Evolutionary conservation across 2,329 filamentous ascomycete species (phyloP).

Genomic region (Neonectria sp.): DNA sequence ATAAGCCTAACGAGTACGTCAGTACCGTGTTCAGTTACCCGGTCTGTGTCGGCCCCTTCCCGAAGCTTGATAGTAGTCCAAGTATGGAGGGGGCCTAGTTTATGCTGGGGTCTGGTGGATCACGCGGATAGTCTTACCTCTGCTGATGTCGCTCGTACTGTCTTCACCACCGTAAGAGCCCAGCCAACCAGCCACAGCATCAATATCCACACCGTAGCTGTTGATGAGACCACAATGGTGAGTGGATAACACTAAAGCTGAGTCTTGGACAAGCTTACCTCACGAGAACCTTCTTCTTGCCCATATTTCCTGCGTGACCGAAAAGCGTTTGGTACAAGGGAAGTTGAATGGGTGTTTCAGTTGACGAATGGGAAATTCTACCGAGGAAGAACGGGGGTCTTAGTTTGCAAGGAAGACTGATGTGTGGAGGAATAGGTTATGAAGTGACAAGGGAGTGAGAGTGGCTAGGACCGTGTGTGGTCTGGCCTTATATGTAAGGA

Average conservation of each 20-base stretch:
- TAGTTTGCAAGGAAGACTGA: neutral
- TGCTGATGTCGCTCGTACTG: constrained; percentile 80
- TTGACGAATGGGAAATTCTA: neutral
- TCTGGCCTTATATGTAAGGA: constrained; percentile 5
- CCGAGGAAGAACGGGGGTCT: no score
- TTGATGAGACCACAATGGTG: neutral
- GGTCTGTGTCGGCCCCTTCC: no score
- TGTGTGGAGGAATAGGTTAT: neutral
- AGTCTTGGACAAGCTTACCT: constrained; percentile 16
- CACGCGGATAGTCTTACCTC: constrained; percentile 63
- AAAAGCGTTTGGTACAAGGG: neutral
- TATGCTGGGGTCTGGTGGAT: constrained; percentile 45
- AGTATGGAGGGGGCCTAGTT: constrained; percentile 53
- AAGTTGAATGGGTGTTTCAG: no score
- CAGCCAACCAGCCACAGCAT: constrained; percentile 84
- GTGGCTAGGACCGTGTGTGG: neutral
- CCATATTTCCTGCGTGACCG: constrained; percentile 43
- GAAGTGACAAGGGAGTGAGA: neutral
- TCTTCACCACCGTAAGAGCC: constrained; percentile 84
- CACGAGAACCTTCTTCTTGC: constrained; percentile 55
- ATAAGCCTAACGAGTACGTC: constrained; percentile 22
- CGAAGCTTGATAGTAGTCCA: no score
- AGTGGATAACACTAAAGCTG: neutral
- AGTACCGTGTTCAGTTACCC: neutral
- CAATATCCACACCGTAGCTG: constrained; percentile 80